These are phyloP conservation scores for Lotus japonicus DNA, from an alignment of 306 rosid genomes.

Conservation along the genomic window DNA sequence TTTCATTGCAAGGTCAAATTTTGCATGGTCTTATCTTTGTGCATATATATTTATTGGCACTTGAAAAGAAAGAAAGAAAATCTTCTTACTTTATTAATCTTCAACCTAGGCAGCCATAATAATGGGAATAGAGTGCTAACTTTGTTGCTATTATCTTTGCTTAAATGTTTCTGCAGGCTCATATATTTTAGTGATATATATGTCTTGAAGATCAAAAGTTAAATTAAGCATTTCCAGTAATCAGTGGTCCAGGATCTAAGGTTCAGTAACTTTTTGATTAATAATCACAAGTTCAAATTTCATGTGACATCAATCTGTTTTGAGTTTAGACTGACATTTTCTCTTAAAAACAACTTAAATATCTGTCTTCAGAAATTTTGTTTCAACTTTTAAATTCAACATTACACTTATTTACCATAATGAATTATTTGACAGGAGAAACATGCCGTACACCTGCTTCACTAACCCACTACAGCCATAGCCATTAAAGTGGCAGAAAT, in stretches of 20 bases:
- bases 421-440: background rate
- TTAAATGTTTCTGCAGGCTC: background rate
- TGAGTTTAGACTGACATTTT: background rate
- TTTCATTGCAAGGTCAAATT: background rate
- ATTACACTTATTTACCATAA: background rate
- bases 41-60: background rate
- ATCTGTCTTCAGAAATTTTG: background rate
- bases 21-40: background rate
- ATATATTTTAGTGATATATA: background rate
- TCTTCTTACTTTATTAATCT: background rate
- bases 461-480: background rate
- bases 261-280: background rate
- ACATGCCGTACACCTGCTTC: background rate
- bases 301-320: background rate
- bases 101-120: background rate
- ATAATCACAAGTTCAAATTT: background rate
- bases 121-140: background rate
- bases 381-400: background rate
- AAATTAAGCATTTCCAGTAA: background rate
- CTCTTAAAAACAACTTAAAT: background rate
- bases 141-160: background rate
- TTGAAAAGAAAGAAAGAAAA: background rate
- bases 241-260: background rate
- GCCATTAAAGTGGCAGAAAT: background rate
- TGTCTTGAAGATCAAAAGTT: background rate